Evolutionary conservation across 306 rosid species (phyloP).

Genomic region (Cyamopsis tetragonoloba): DNA sequence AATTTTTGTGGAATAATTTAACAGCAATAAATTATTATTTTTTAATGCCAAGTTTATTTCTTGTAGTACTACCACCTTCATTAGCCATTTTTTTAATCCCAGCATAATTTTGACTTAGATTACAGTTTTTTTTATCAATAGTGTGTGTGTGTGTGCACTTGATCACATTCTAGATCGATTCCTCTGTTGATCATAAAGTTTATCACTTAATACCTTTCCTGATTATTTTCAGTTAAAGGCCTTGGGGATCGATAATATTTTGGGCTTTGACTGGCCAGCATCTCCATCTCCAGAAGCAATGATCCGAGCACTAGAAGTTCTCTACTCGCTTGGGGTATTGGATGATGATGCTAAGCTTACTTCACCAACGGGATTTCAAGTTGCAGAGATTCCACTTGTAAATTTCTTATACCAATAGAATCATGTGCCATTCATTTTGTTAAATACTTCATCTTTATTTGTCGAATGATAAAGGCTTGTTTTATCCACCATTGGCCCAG

Average conservation of each 20-base stretch:
- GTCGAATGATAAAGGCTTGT: neutral
- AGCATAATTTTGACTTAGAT: constrained; percentile 2
- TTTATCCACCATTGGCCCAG: neutral
- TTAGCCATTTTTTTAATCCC: constrained; percentile 16
- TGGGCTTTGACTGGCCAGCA: constrained; percentile 98
- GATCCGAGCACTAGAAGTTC: constrained; percentile 91
- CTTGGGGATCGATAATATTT: constrained; percentile 86
- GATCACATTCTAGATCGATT: neutral
- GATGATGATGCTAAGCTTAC: constrained; percentile 94
- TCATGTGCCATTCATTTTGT: constrained; percentile 24
- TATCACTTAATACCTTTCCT: constrained; percentile 18
- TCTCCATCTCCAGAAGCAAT: constrained; percentile 95
- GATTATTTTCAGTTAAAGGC: constrained; percentile 69
- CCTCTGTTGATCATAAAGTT: constrained; percentile 20
- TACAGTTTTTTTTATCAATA: constrained; percentile 13
- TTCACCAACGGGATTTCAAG: constrained; percentile 93
- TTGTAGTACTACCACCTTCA: neutral
- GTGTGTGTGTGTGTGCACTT: neutral
- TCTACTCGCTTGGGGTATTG: constrained; percentile 83
- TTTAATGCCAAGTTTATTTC: neutral
- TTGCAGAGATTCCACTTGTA: constrained; percentile 96
- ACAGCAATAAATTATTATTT: neutral
- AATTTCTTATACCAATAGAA: constrained; percentile 22
- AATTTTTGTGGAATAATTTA: constrained; percentile 8
- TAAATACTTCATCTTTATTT: constrained; percentile 14